Base-by-base conservation (phyloP, 192 early-diverging fungal species). In the Coemansia sp. region DNA sequence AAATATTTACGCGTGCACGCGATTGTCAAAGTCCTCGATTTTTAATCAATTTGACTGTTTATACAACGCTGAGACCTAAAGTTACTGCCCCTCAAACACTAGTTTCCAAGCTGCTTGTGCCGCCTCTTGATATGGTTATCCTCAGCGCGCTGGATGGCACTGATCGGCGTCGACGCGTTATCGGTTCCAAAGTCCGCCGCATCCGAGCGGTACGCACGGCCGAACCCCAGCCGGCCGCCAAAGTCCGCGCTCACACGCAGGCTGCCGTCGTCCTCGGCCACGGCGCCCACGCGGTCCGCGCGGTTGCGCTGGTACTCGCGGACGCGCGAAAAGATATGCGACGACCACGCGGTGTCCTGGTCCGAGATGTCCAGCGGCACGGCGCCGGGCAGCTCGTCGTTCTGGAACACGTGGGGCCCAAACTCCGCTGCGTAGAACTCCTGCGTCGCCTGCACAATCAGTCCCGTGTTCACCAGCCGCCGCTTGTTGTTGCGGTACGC, bases 291-390 rank as follows among this genome's bases (percentile, higher is more conserved):
- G 12, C 76, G 69, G 43, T 79, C 76, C 0, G 76, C 69, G 1
- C 76, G 56, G 44, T 43, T 52, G 3, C 70, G 38, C 58, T 79
- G 76, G 65, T 72, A 79, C 54, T 73, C 70, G 45, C 66, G 57
- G 8, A 68, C 70, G 22, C 76, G 61, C 40, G 59, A 56, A 42
- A 72, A 60, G 3, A 73, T 69, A 44, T 60, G 54, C 2, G 64
- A 40, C 22, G 56, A 61, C 76, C 76, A 79, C 42, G 56, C 60
- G 14, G 60, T 69, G 51, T 79, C 76, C 65, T 69, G 65, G 43
- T 65, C 69, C 27, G 76, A 72, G 23, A 73, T 79, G 45, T 79
- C 76, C 27, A 79, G 62, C 21, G 76, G 76, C 48, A 79, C 70
- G 1, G 70, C 69, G 29, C 65, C 65, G 1, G 76, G 76, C 40